Evolutionary conservation across 768 basidiomycete genomes (phyloP).

Genomic region (Podaxis sp.): DNA sequence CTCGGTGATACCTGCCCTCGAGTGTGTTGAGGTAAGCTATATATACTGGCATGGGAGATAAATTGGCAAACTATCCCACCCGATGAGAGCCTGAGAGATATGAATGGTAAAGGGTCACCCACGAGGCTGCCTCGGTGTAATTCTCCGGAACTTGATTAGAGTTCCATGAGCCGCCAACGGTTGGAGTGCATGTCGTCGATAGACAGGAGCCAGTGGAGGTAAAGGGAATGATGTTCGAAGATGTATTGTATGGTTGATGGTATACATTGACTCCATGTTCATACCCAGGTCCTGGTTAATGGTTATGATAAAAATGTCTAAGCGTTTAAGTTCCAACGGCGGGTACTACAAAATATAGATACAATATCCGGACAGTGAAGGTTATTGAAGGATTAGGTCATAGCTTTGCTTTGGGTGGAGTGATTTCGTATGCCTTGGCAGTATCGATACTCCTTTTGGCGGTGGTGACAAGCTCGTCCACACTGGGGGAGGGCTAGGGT

Average conservation of each 20-base stretch:
- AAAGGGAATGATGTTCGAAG: too few relatives aligned
- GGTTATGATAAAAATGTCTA: background rate
- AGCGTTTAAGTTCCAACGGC: background rate
- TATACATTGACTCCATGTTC: background rate
- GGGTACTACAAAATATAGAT: background rate
- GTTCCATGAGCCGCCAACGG: too few relatives aligned
- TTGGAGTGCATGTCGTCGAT: too few relatives aligned
- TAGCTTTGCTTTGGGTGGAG: conserved; percentile 45
- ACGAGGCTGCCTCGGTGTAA: too few relatives aligned
- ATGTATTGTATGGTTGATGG: too few relatives aligned
- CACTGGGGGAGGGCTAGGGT: conserved; percentile 35
- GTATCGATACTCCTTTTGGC: conserved; percentile 57
- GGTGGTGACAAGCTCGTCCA: conserved; percentile 77
- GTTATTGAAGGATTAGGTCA: conserved; percentile 19
- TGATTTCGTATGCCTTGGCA: conserved; percentile 38
- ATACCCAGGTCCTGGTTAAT: background rate
- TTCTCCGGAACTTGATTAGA: too few relatives aligned
- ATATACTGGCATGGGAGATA: background rate
- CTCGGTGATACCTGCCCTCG: background rate
- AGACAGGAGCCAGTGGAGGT: too few relatives aligned
- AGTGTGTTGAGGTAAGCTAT: background rate
- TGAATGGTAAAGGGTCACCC: too few relatives aligned
- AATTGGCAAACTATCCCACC: background rate
- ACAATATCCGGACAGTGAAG: background rate
- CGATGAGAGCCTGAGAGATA: background rate